Evolutionary conservation across 2,329 filamentous ascomycete genomes (phyloP), one percentile per base, ranked within the genome.

Genomic region (Epichloe gansuensis): DNA sequence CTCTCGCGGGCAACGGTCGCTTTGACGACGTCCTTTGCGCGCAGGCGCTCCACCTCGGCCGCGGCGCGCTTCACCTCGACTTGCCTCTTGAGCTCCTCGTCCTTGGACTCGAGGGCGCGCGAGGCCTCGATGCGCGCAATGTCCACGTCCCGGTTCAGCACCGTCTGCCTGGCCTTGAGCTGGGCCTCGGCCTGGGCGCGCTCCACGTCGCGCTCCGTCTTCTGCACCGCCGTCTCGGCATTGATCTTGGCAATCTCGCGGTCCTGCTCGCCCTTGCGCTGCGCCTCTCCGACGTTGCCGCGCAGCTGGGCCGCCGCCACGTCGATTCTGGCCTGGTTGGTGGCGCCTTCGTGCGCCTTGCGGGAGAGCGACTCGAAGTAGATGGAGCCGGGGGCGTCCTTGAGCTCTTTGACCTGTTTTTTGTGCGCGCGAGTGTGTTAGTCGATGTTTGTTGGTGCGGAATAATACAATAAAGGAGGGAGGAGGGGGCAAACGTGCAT

Each of bases 161-260:
- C 77, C 1, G 87, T 85, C 68, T 90, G 82, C 59, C 81, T 77
- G 17, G 84, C 88, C 39, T 82, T 79, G 51, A 94, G 78, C 52
- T 82, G 82, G 11, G 88, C 86, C 64, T 93, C 88, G 44, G 89
- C 89, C 46, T 78, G 70, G 2, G 87, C 86, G 56, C 88, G 88
- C 70, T 93, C 87, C 46, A 85, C 83, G 64, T 91, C 89, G 48
- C 88, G 83, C 64, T 91, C 83, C 0, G 88, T 93, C 72, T 91
- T 89, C 55, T 88, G 78, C 1, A 93, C 86, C 1, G 88, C 87
- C 1, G 88, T 94, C 60, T 88, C 83, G 58, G 88, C 88, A 66
- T 91, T 81, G 70, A 94, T 94, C 73, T 90, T 91, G 60, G 88
- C 87, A 43, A 94, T 86, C 63, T 91, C 85, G 52, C 90, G 86